phyloP scores from a whole-genome alignment of 2,329 filamentous ascomycete species.

The Achaetomium macrosporum region DNA sequence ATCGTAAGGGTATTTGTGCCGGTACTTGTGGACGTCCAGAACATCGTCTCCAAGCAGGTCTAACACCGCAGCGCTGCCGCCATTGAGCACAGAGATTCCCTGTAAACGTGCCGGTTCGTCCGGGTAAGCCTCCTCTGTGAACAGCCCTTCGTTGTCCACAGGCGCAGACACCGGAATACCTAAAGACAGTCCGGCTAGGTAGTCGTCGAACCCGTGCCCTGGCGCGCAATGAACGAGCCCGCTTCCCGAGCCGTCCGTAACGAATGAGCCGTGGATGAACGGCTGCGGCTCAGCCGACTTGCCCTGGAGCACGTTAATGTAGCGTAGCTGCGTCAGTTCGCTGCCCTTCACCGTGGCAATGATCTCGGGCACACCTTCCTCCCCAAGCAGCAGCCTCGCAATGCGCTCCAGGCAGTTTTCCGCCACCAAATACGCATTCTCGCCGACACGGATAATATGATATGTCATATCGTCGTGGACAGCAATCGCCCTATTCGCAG shows the following conservation, averaged over 20 bases:
- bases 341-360: constrained; percentile 57
- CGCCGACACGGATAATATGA: constrained; percentile 53
- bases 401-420: constrained; percentile 61
- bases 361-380: constrained; percentile 36
- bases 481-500: constrained; percentile 86
- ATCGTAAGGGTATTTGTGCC: constrained; percentile 95
- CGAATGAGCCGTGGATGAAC: constrained; percentile 80
- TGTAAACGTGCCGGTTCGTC: constrained; percentile 58
- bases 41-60: constrained; percentile 61
- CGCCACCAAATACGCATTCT: constrained; percentile 64
- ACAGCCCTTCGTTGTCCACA: constrained; percentile 73
- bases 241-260: constrained; percentile 83
- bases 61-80: constrained; percentile 65
- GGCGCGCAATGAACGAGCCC: constrained; percentile 93
- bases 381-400: constrained; percentile 44
- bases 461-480: constrained; percentile 72
- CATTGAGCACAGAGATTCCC: constrained; percentile 65
- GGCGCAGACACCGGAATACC: constrained; percentile 74
- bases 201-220: constrained; percentile 95
- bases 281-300: constrained; percentile 52
- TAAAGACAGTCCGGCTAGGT: constrained; percentile 67
- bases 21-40: constrained; percentile 63
- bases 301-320: constrained; percentile 65
- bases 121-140: constrained; percentile 74
- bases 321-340: constrained; percentile 59